These are phyloP conservation scores for Ascochyta clinopodiicola DNA, from an alignment of 2,329 filamentous ascomycete species.

Conservation along the genomic window DNA sequence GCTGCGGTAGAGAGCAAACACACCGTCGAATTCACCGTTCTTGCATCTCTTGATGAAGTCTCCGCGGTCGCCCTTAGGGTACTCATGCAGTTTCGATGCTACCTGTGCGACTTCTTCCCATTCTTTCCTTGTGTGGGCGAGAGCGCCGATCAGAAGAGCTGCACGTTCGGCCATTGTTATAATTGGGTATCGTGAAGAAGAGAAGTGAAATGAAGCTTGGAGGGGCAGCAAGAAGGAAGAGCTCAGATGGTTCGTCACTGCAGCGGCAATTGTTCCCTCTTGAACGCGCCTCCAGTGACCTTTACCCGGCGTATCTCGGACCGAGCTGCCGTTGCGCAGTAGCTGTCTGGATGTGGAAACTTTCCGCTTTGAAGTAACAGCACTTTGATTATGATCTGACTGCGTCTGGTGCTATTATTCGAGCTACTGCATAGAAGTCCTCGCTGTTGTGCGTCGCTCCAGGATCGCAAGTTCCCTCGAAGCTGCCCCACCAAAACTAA, in stretches of 20 bases:
- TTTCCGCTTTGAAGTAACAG: neutral
- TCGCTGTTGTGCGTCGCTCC: too few species aligned
- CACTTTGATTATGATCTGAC: too few species aligned
- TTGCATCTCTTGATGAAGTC: constrained; percentile 64
- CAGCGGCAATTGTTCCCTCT: constrained; percentile 28
- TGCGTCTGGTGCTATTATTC: too few species aligned
- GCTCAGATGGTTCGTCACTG: constrained; percentile 5
- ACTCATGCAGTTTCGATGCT: constrained; percentile 56
- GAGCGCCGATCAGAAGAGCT: constrained; percentile 55
- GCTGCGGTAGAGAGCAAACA: constrained; percentile 64
- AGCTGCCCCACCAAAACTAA: neutral
- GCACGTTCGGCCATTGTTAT: constrained; percentile 41
- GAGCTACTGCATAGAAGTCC: neutral
- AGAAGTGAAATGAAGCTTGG: neutral
- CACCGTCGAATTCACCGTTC: constrained; percentile 61
- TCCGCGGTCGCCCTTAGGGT: constrained; percentile 58
- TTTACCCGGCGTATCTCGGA: constrained; percentile 29
- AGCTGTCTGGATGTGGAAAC: neutral
- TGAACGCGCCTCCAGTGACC: constrained; percentile 15
- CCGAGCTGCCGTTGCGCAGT: constrained; percentile 19
- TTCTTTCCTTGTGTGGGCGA: constrained; percentile 54
- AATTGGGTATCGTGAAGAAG: neutral
- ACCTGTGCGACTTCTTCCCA: constrained; percentile 51
- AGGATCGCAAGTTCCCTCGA: neutral
- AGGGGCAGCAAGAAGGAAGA: neutral